Evolutionary conservation across 2,329 filamentous ascomycete species (phyloP).

Genomic region (Alternaria longipes): DNA sequence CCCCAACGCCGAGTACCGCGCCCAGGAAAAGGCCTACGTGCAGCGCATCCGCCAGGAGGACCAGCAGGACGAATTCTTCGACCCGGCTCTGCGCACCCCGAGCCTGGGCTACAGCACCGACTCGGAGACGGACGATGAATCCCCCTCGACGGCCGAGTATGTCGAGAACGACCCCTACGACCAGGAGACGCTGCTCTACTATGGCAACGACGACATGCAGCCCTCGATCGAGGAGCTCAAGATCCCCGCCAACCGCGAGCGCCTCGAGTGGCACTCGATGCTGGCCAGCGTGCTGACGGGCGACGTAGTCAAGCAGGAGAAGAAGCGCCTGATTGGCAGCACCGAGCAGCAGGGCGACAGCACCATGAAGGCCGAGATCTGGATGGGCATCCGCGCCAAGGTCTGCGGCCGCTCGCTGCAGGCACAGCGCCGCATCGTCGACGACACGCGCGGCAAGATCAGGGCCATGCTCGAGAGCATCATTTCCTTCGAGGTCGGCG

Average conservation of each 20-base stretch:
- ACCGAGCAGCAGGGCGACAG: constrained; percentile 77
- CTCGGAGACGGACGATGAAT: constrained; percentile 90
- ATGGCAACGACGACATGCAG: constrained; percentile 87
- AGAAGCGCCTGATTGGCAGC: constrained; percentile 89
- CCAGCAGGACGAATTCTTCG: constrained; percentile 73
- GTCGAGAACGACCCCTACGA: constrained; percentile 87
- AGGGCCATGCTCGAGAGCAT: constrained; percentile 85
- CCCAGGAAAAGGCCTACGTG: constrained; percentile 94
- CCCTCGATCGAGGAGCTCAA: constrained; percentile 89
- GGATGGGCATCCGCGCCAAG: constrained; percentile 86
- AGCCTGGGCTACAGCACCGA: constrained; percentile 74
- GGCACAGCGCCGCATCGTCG: constrained; percentile 85
- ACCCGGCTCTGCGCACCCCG: constrained; percentile 71
- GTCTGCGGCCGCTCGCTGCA: constrained; percentile 84
- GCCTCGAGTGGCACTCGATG: constrained; percentile 98
- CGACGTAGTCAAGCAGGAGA: constrained; percentile 97
- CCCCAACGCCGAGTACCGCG: constrained; percentile 76
- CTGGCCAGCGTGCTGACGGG: constrained; percentile 93
- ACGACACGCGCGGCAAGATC: constrained; percentile 79
- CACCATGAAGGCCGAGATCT: constrained; percentile 74
- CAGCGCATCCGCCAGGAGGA: constrained; percentile 87
- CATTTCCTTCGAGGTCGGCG: constrained; percentile 92
- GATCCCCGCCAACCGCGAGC: constrained; percentile 86
- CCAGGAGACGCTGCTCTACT: constrained; percentile 91
- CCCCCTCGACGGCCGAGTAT: constrained; percentile 82